These are phyloP conservation scores for Thraustotheca clavata DNA, from an alignment of 352 stramenopile genomes.

Conservation along the genomic window DNA sequence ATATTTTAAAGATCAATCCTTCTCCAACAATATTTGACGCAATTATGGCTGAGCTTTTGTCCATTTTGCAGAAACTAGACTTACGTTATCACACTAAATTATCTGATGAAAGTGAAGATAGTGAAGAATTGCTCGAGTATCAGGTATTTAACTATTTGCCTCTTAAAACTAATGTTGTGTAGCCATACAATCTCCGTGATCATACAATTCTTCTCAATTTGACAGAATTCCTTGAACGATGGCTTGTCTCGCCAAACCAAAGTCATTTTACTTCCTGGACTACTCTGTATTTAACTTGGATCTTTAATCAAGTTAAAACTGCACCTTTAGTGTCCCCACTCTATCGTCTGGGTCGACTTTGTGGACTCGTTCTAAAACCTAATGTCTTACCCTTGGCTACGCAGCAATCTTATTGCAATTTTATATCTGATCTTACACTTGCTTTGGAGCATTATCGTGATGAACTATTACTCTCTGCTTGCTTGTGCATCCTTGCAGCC, in stretches of 20 bases:
- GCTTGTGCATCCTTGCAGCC: constrained; percentile 48
- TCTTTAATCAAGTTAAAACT: constrained; percentile 26
- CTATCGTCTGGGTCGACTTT: constrained; percentile 47
- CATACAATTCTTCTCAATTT: constrained; percentile 77
- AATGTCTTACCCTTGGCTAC: constrained; percentile 21
- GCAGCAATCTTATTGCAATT: constrained; percentile 31
- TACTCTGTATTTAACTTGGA: constrained; percentile 28
- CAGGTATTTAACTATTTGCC: no score
- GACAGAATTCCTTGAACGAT: constrained; percentile 58
- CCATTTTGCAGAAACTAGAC: constrained; percentile 46
- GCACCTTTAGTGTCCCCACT: constrained; percentile 49
- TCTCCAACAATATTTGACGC: constrained; percentile 44
- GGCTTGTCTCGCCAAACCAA: constrained; percentile 30
- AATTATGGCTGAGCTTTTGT: constrained; percentile 36
- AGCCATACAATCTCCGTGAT: constrained; percentile 59
- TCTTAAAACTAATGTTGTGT: no score
- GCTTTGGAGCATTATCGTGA: constrained; percentile 70
- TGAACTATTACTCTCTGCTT: constrained; percentile 53
- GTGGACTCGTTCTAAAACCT: constrained; percentile 12
- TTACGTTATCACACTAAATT: constrained; percentile 61
- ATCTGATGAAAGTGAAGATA: neutral
- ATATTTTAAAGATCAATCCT: neutral
- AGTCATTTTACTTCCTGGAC: constrained; percentile 24
- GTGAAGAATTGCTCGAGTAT: neutral
- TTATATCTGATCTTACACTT: constrained; percentile 32